phyloP scores from a whole-genome alignment of 306 rosid genomes.

The Ormosia semicastrata region DNA sequence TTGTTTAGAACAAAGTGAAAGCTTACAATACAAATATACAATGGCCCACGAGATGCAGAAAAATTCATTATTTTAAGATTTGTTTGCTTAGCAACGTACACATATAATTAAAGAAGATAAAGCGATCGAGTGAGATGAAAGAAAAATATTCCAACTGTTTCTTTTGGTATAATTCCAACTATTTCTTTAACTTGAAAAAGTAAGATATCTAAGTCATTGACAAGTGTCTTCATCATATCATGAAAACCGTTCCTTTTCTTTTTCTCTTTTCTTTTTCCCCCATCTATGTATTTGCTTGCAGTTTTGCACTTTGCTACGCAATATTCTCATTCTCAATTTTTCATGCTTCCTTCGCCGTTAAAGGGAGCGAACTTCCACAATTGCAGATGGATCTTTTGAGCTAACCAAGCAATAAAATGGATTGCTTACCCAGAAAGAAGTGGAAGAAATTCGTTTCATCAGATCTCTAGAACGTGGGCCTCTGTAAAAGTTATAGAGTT shows the following conservation, averaged over 20 bases:
- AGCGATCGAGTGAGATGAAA: background rate
- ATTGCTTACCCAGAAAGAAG: slow-evolving; percentile 19
- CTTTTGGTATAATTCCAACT: background rate
- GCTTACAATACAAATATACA: background rate
- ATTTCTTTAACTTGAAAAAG: background rate
- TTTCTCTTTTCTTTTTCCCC: background rate
- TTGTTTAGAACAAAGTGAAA: background rate
- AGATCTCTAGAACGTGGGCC: background rate
- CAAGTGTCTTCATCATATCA: background rate
- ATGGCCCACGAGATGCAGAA: background rate
- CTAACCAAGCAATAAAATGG: background rate
- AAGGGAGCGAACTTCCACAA: background rate
- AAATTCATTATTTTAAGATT: background rate
- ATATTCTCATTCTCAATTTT: background rate
- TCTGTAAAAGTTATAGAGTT: background rate
- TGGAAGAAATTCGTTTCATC: background rate
- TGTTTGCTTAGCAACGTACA: background rate
- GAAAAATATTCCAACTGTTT: background rate
- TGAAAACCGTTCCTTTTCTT: background rate
- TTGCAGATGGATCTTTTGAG: background rate
- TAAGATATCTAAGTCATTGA: background rate
- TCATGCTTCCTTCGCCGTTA: background rate
- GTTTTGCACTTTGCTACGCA: background rate
- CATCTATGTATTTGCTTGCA: background rate
- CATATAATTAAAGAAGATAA: slow-evolving; percentile 10